phyloP scores from a whole-genome alignment of 257 asterid genomes.

The Solanum dulcamara region DNA sequence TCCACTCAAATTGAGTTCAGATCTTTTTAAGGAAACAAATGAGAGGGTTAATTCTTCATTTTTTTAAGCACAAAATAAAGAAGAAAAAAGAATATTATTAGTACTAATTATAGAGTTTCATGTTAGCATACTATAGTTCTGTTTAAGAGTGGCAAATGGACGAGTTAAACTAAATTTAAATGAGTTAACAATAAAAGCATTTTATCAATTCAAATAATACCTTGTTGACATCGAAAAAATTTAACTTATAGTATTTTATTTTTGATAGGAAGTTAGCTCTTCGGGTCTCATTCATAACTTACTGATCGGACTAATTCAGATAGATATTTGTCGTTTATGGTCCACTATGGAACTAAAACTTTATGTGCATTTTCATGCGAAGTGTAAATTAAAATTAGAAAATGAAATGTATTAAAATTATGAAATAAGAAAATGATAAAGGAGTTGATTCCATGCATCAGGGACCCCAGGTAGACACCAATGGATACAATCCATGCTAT shows the following conservation, averaged over 20 bases:
- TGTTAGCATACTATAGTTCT: background rate
- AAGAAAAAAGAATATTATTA: too few species aligned
- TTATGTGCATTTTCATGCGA: background rate
- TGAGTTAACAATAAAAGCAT: background rate
- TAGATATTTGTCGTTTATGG: fast-evolving
- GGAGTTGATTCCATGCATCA: conserved; percentile 20
- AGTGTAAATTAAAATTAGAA: background rate
- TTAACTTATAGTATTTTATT: background rate
- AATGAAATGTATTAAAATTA: background rate
- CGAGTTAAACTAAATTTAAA: background rate
- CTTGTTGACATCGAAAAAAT: background rate
- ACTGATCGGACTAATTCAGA: background rate
- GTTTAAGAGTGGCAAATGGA: background rate
- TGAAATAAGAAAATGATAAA: background rate
- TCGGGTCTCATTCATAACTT: background rate
- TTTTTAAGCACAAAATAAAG: background rate
- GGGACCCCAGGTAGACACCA: conserved; percentile 31
- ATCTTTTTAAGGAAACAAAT: background rate
- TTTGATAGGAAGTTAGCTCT: background rate
- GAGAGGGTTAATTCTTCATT: background rate
- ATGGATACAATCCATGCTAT: conserved; percentile 13
- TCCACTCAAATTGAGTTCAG: background rate
- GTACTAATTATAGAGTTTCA: background rate
- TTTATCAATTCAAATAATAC: background rate
- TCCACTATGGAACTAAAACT: background rate